phyloP scores from a whole-genome alignment of 2,329 filamentous ascomycete species.

The Neurospora sp. region DNA sequence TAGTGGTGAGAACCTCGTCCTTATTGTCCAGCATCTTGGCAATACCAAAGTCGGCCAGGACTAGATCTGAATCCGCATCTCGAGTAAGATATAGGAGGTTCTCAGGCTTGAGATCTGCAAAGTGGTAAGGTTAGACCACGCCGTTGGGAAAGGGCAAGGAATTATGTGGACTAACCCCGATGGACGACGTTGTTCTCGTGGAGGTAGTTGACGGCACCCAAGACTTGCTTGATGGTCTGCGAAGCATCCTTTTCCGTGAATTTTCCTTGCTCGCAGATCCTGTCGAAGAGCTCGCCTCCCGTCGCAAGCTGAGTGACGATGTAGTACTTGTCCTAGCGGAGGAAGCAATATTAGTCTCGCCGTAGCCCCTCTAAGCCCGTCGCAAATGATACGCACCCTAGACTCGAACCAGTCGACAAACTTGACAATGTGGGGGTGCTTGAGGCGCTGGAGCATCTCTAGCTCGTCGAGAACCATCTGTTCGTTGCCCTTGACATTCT shows the following conservation, averaged over 20 bases:
- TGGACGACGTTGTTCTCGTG: conserved; percentile 94
- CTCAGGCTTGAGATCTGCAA: conserved; percentile 86
- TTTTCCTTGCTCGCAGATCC: conserved; percentile 94
- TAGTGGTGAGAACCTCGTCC: conserved; percentile 87
- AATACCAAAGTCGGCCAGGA: conserved; percentile 95
- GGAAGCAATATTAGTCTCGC: background rate
- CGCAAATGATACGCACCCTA: conserved; percentile 49
- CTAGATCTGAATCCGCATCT: conserved; percentile 68
- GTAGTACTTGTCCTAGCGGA: conserved; percentile 87
- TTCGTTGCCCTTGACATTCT: conserved; percentile 97
- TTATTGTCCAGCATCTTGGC: conserved; percentile 93
- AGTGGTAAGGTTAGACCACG: background rate
- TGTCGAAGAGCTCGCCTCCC: conserved; percentile 92
- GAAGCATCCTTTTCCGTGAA: conserved; percentile 98
- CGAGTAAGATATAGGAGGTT: conserved; percentile 89
- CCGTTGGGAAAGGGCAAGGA: background rate
- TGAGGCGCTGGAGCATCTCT: conserved; percentile 79
- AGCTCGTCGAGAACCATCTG: conserved; percentile 98
- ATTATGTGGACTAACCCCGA: conserved; percentile 50
- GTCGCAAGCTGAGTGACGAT: conserved; percentile 95
- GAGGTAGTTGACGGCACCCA: conserved; percentile 87
- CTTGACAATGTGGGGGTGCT: conserved; percentile 91
- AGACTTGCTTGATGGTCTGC: conserved; percentile 87
- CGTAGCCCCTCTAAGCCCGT: background rate
- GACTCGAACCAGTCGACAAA: conserved; percentile 99